phyloP scores from a whole-genome alignment of 768 basidiomycete genomes.

The Termitomyces sp. region DNA sequence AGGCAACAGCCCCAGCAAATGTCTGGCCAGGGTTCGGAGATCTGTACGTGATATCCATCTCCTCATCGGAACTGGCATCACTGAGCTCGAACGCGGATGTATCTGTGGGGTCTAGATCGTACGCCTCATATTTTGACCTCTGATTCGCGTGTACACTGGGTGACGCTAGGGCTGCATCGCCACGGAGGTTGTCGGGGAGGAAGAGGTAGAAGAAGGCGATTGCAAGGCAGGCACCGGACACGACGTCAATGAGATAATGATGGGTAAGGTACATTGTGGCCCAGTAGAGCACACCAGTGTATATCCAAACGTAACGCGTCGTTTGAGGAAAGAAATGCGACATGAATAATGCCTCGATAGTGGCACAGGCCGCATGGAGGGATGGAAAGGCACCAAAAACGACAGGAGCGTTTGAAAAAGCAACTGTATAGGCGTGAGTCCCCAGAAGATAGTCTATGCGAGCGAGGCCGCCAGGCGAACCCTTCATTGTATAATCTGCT shows the following conservation, averaged over 20 bases:
- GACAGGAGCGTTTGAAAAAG: conserved; percentile 84
- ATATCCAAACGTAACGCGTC: conserved; percentile 68
- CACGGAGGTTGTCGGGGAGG: conserved; percentile 76
- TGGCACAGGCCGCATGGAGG: conserved; percentile 86
- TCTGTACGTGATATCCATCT: conserved; percentile 63
- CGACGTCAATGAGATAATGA: conserved; percentile 98
- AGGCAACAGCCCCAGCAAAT: conserved; percentile 26
- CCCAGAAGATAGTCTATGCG: conserved; percentile 90
- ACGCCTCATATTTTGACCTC: conserved; percentile 67
- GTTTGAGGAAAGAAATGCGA: conserved; percentile 89
- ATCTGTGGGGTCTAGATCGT: conserved; percentile 63
- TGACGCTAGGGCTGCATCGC: conserved; percentile 40
- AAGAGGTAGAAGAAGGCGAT: conserved; percentile 82
- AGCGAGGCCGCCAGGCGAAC: conserved; percentile 88
- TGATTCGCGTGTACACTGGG: conserved; percentile 30
- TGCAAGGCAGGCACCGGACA: conserved; percentile 88
- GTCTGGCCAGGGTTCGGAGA: conserved; percentile 46
- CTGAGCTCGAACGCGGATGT: conserved; percentile 50
- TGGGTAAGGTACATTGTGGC: conserved; percentile 98
- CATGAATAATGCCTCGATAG: conserved; percentile 88
- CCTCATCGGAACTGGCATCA: conserved; percentile 57
- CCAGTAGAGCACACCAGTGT: conserved; percentile 89
- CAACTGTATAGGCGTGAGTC: conserved; percentile 63
- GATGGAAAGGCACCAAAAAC: conserved; percentile 97
- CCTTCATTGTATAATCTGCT: conserved; percentile 86